phyloP scores from a whole-genome alignment of 345 rosid species.

The Citrus reticulata region DNA sequence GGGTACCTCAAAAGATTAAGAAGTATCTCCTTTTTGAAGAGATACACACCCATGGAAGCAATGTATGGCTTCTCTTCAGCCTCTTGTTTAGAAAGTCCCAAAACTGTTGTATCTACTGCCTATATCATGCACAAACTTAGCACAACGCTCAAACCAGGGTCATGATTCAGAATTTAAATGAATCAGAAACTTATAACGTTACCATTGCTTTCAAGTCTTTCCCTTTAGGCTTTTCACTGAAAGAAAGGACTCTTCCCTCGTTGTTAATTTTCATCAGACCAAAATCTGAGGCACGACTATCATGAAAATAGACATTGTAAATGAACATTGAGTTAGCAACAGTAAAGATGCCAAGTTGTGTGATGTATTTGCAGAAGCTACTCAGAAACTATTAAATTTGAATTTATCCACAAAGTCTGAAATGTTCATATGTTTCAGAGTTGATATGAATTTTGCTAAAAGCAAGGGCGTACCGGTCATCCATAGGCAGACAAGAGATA shows the following conservation, averaged over 20 bases:
- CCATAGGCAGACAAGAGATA: constrained; percentile 74
- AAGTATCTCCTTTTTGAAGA: constrained; percentile 94
- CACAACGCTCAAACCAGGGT: not conserved
- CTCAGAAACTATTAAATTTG: not conserved
- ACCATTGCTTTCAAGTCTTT: constrained; percentile 80
- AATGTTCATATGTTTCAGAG: not conserved
- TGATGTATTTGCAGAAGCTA: not conserved
- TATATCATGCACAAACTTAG: constrained; percentile 16
- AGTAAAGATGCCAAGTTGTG: not conserved
- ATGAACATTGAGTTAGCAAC: not conserved
- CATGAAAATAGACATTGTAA: constrained; percentile 23
- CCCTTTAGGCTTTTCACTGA: constrained; percentile 95
- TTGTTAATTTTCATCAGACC: constrained; percentile 97
- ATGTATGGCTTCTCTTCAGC: constrained; percentile 90
- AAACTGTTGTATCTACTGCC: constrained; percentile 85
- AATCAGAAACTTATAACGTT: constrained; percentile 4
- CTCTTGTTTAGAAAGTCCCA: constrained; percentile 78
- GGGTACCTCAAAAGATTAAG: constrained; percentile 83
- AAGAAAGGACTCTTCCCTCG: constrained; percentile 73
- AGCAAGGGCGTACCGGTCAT: constrained; percentile 54
- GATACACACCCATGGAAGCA: constrained; percentile 96
- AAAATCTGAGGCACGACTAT: constrained; percentile 95
- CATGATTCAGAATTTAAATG: not conserved
- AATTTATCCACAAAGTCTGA: not conserved
- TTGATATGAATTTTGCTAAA: not conserved